A percentile compares a stretch with the other conserved stretches of the same genome.
Evolutionary conservation across 1,284 basidiomycete genomes (phyloP).

Genomic region (Inonotus obliquus): DNA sequence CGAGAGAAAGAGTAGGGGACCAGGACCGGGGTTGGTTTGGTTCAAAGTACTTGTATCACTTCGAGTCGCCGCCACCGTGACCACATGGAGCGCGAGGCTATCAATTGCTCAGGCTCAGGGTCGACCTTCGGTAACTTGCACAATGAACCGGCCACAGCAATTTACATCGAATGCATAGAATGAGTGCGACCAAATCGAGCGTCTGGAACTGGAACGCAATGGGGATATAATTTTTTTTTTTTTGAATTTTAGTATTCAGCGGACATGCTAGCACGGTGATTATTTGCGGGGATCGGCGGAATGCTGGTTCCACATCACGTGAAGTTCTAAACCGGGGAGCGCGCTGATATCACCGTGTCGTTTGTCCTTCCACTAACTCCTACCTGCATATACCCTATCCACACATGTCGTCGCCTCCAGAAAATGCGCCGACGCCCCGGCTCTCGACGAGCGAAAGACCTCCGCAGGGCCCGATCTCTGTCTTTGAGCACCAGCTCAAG

Average conservation of each 20-base stretch:
- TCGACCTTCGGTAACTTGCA: no score
- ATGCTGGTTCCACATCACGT: neutral
- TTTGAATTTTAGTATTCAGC: neutral
- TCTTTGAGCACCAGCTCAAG: constrained; percentile 69
- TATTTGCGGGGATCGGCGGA: neutral
- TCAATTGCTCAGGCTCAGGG: no score
- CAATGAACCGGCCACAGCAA: no score
- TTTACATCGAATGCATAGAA: no score
- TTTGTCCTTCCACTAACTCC: neutral
- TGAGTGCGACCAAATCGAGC: no score
- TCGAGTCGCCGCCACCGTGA: no score
- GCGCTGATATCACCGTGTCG: neutral
- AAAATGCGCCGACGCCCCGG: constrained; percentile 13
- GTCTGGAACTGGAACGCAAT: no score
- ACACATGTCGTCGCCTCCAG: constrained; percentile 13
- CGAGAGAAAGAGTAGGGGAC: neutral
- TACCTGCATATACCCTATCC: neutral
- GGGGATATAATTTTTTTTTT: no score
- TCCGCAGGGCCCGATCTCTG: constrained; percentile 53
- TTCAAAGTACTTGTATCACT: no score
- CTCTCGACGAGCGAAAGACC: constrained; percentile 13
- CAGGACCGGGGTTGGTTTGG: neutral
- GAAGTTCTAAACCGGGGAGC: neutral
- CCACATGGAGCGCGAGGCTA: no score
- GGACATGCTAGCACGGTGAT: no score